Percentiles rank a stretch among this genome's conserved stretches.
Evolutionary conservation across 768 basidiomycete genomes (phyloP).

Genomic region (Piloderma croceum): DNA sequence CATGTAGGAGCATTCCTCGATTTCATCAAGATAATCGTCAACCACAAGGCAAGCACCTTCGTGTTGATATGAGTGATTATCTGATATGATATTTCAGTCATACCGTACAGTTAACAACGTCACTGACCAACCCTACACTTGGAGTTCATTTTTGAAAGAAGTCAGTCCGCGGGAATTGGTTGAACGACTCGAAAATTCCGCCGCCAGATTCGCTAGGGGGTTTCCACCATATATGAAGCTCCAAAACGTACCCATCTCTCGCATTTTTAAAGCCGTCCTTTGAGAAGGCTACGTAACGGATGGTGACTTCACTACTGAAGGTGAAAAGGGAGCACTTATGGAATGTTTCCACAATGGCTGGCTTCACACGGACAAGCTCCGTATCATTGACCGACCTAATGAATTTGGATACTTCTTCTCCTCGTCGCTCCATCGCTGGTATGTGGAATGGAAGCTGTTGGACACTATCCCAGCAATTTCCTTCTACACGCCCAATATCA

Average conservation of each 20-base stretch:
- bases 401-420: conserved; percentile 11
- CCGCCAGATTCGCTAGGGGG: conserved; percentile 7
- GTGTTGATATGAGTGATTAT: neutral
- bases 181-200: neutral
- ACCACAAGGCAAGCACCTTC: conserved; percentile 8
- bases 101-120: conserved; percentile 6
- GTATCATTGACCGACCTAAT: no score
- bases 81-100: conserved; percentile 9
- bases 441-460: conserved; percentile 13
- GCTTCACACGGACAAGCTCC: no score
- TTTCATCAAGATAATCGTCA: conserved; percentile 6
- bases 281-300: conserved; percentile 3
- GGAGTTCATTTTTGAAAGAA: conserved; percentile 1
- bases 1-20: conserved; percentile 12
- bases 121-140: conserved; percentile 6
- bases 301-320: neutral
- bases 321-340: no score
- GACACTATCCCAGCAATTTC: neutral
- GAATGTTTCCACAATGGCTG: conserved; percentile 9
- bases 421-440: conserved; percentile 13
- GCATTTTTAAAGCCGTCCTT: conserved; percentile 8
- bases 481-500: conserved; percentile 2
- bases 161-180: conserved; percentile 4
- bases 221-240: conserved; percentile 6
- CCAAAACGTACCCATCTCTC: conserved; percentile 4